A percentile compares a stretch with the other conserved stretches of the same genome.
phyloP scores from a whole-genome alignment of 345 rosid genomes.

The Gossypium sturtianum region DNA sequence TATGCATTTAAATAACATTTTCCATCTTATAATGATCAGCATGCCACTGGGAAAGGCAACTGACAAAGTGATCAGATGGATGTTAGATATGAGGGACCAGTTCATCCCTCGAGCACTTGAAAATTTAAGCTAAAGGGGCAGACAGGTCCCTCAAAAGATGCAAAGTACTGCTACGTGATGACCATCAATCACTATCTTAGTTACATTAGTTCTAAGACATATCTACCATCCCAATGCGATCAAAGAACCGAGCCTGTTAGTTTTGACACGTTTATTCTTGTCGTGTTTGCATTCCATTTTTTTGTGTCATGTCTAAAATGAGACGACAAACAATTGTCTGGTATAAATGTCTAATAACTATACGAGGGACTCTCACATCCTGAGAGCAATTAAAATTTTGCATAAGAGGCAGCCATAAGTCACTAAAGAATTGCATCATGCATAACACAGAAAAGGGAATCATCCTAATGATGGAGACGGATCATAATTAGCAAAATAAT shows the following conservation, averaged over 20 bases:
- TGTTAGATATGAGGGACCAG: not conserved
- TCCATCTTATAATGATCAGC: not conserved
- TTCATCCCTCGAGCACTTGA: slow-evolving; percentile 5
- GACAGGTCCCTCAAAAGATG: not conserved
- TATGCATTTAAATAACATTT: not conserved
- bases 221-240: not conserved
- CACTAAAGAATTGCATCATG: not conserved
- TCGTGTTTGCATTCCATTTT: too few species aligned
- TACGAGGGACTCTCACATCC: slow-evolving; percentile 5
- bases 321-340: too few species aligned
- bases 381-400: not conserved
- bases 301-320: too few species aligned
- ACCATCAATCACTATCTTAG: not conserved
- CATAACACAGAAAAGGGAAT: not conserved
- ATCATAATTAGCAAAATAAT: not conserved
- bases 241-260: not conserved
- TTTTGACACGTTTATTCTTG: not conserved
- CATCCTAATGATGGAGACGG: not conserved
- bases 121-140: not conserved
- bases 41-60: not conserved
- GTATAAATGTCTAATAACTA: too few species aligned
- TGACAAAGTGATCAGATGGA: slow-evolving; percentile 4
- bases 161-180: not conserved
- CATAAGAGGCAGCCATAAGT: not conserved
- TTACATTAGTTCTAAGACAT: not conserved